Evolutionary conservation across 768 basidiomycete species (phyloP), one percentile per base, ranked within the genome.

Genomic region (Lentinus brumalis): DNA sequence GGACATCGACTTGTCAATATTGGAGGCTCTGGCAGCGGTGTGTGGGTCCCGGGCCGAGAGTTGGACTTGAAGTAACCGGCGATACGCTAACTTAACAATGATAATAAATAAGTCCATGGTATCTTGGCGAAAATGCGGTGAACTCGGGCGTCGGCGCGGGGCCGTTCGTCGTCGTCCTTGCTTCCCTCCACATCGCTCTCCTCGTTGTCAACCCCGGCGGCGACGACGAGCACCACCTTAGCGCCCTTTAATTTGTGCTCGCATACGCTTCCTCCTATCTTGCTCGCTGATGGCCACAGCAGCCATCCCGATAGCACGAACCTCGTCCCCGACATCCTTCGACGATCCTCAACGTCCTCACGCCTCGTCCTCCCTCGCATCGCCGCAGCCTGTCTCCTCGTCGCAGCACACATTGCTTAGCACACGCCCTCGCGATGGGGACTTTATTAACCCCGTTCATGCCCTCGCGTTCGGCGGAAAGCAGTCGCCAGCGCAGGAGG

Each of bases 401-500:
- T 16, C 59, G 2, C 39, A 46, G 8, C 35, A 18, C 15, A 40
- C 56, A 16, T 35, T 56, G 14, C 18, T 67, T 73, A 4, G 75
- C 77, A 4, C 73, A 69, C 57, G 70, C 74, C n/a, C 64, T 3
- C 51, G 60, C 26, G 60, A 64, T 21, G 38, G 46, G 29, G 66
- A 62, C 46, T 51, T 65, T 8, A 66, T 70, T n/a, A 79, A 77
- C 35, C 73, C 77, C 11, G 56, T 76, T 30, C 77, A 75, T 50
- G 62, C 67, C 14, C 67, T 76, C 35, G 69, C 70, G 0, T 73
- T 65, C 57, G 60, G 60, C n/a, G 45, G 60, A 16, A 69, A 69
- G 57, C 67, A 60, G 46, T 64, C 62, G n/a, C 69, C 68, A 26
- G 57, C 78, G 15, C 80, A 83, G 65, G 83, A 85, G 61, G 70